Evolutionary conservation across 1,284 basidiomycete species (phyloP).

Genomic region (Volvariella volvacea): DNA sequence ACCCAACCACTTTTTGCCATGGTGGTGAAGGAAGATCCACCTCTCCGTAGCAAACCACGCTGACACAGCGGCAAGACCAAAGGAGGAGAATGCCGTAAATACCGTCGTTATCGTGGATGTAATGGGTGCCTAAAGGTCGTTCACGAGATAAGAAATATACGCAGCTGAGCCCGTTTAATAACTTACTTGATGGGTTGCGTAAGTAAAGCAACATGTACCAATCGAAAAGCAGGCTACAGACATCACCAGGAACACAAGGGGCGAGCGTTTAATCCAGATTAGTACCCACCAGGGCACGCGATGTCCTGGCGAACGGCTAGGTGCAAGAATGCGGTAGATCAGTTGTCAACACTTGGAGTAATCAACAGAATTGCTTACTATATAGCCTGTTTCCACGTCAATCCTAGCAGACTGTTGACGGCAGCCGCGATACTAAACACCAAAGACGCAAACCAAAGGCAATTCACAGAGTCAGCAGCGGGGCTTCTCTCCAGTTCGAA

Average conservation of each 20-base stretch:
- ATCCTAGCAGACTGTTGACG: slow-evolving; percentile 66
- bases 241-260: slow-evolving; percentile 65
- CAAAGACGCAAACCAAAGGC: slow-evolving; percentile 67
- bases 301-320: slow-evolving; percentile 42
- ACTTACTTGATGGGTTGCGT: slow-evolving; percentile 53
- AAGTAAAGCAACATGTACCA: slow-evolving; percentile 60
- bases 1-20: slow-evolving; percentile 69
- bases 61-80: slow-evolving; percentile 71
- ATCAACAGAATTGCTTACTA: slow-evolving; percentile 42
- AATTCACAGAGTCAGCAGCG: slow-evolving; percentile 49
- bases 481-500: slow-evolving; percentile 28
- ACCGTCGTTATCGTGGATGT: slow-evolving; percentile 70
- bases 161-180: slow-evolving; percentile 5
- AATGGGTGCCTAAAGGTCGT: slow-evolving; percentile 37
- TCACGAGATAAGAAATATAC: background rate
- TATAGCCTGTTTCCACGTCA: slow-evolving; percentile 75
- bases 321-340: slow-evolving; percentile 6
- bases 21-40: slow-evolving; percentile 62
- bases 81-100: slow-evolving; percentile 67
- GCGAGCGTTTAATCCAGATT: slow-evolving; percentile 74
- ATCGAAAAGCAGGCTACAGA: slow-evolving; percentile 69
- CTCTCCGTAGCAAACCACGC: slow-evolving; percentile 74
- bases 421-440: slow-evolving; percentile 74
- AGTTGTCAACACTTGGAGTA: background rate
- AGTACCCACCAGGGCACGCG: slow-evolving; percentile 77